A percentile compares a stretch with the other conserved stretches of the same genome.
These are phyloP conservation scores for Fraxinus cuspidata DNA, from an alignment of 257 asterid genomes.

Conservation along the genomic window DNA sequence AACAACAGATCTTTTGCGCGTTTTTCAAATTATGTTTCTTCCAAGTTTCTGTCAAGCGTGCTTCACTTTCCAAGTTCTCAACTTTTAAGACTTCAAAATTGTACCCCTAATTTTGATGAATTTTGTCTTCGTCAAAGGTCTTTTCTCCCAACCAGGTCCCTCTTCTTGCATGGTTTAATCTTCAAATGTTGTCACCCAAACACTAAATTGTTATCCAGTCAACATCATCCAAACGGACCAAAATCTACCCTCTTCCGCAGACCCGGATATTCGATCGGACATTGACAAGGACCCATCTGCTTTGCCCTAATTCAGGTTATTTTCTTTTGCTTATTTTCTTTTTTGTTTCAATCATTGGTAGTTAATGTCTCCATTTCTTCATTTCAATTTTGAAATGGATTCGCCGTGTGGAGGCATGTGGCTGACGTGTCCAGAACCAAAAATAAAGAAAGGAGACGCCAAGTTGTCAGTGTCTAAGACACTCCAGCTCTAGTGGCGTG, in stretches of 20 bases:
- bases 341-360: not conserved
- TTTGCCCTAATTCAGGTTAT: not conserved
- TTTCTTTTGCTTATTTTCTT: too few relatives aligned
- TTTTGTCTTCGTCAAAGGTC: not conserved
- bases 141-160: not conserved
- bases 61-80: not conserved
- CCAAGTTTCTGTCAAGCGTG: not conserved
- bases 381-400: not conserved
- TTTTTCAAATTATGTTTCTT: not conserved
- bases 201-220: not conserved
- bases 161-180: not conserved
- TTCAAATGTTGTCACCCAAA: not conserved
- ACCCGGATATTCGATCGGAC: not conserved
- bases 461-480: not conserved
- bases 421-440: not conserved
- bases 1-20: not conserved
- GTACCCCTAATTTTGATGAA: not conserved
- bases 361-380: not conserved
- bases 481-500: not conserved
- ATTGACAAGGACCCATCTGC: not conserved
- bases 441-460: not conserved
- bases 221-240: not conserved
- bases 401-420: not conserved
- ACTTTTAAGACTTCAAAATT: not conserved
- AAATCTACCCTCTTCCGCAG: not conserved